Base-by-base conservation (phyloP, 1,284 basidiomycete genomes). In the Papiliotrema terrestris region DNA sequence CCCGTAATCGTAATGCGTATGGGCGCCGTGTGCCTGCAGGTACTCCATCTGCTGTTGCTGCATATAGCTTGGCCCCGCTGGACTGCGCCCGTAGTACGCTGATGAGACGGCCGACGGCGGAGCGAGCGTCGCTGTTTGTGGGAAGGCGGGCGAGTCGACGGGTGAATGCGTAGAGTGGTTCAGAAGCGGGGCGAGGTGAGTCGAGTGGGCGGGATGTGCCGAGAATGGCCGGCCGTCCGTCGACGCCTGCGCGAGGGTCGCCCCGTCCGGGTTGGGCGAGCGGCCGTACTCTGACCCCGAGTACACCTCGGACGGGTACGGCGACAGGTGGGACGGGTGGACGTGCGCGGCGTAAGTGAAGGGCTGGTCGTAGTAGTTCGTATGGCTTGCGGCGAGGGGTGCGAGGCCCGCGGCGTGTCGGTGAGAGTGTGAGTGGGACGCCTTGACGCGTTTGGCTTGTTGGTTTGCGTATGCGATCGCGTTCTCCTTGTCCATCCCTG, bases 31-130 rank as follows among this genome's bases (percentile, higher is more conserved):
- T 14, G 55, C 37, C 19, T 61, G 60, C 3, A 69, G 54, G 52
- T 65, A 69, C 19, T 69, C 67, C 47, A 68, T 57, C 54, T 68
- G 65, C 38, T 67, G 67, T 43, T 69, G 68, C 47, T 67, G 67
- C 62, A 71, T 63, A 48, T 70, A 70, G 23, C 61, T 55, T 13
- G 49, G 49, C 3, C 48, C 49, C 17, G 38, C 43, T 8, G 25
- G 39, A 9, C 45, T 50, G 13, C 57, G 39, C 22, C 54, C 48
- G 51, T 60, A 66, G 41, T 55, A 57, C 19, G 51, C 43, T 17
- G 42, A 32, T 5, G n/a, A 5, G 29, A 17, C 42, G 4, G 55
- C 44, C 17, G 48, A 53, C 20, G 57, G 44, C 8, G 54, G 25
- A 17, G 52, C 54, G 38, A 62, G 43, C 5, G 56, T 49, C 8